Evolutionary conservation across 2,329 filamentous ascomycete genomes (phyloP), one percentile per base, ranked within the genome.

Genomic region (Cordyceps cateniannulata): DNA sequence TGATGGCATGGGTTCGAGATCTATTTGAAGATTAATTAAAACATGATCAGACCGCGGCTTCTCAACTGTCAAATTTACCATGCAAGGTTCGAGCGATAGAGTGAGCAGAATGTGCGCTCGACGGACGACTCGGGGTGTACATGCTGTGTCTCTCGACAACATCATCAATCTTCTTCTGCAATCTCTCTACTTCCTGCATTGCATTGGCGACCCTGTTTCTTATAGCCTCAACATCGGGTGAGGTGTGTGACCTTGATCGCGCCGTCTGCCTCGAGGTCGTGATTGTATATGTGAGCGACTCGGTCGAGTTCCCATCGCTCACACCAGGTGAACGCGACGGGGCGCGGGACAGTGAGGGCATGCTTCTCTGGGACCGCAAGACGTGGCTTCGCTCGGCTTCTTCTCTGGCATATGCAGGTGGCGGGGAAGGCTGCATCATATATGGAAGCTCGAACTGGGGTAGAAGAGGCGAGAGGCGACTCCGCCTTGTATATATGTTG

Each of bases 141-240:
- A 85, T 71, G 69, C 81, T 87, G 71, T 85, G 82, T 62, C 83
- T 79, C 73, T 86, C 82, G 25, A 85, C 79, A 24, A 83, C 75
- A 55, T 82, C 78, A 57, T 87, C 81, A 58, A 87, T 85, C 65
- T 85, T 78, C 61, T 78, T 79, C 70, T 87, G 78, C 48, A 85
- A 70, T 60, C 74, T 75, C 60, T 88, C 85, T 63, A 83, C 76
- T 67, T 87, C 84, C 59, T 82, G 72, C 74, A 85, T 79, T 53
- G 81, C 82, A 62, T 74, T 77, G 32, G 82, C 83, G 49, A 85
- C 81, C 47, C 81, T 76, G 64, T 82, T 79, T 54, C 82, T 80
- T 59, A 85, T 80, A 16, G 69, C 69, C 29, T 84, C 80, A 63
- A 82, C 75, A 61, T 76, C 76, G 5, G 79, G 74, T 3, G 80